Base-by-base conservation (phyloP, 306 rosid species). In the Malus domestica region DNA sequence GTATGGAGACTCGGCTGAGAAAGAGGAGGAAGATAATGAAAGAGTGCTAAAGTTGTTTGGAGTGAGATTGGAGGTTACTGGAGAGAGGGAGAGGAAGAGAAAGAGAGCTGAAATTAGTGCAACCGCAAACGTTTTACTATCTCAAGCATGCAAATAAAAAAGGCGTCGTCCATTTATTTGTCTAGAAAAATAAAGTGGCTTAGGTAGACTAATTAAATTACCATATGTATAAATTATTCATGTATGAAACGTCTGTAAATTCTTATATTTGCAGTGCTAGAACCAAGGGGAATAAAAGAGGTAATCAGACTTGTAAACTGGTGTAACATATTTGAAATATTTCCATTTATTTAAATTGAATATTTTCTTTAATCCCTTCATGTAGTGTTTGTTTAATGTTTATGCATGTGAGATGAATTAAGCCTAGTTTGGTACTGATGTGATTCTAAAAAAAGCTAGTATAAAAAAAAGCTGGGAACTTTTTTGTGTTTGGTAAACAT, bases 11-110 rank as follows among this genome's bases (percentile, higher is more conserved):
- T 42, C 74, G 42, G 13, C 33, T 30, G 14, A 23, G 73, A 5
- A 51, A 86, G 10, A 66, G 42, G 65, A 85, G 22, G 63, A 70
- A 40, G 76, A 71, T 23, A 87, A 86, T 25, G 65, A 42, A n/a
- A 87, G 86, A 32, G 68, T 64, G 81, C 95, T 95, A 68, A 88
- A 85, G 89, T 76, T 94, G 70, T 94, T 94, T 82, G 98, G 98
- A 1, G 98, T 94, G 57, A 90, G 88, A 61, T 65, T 94, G 40
- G 96, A 94, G 38, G 92, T 94, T 83, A 85, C 78, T 35, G 93
- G 93, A 60, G 90, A 89, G 55, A 85, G 78, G 71, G 87, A 73
- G n/a, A 76, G 81, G 55, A 91, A 91, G 86, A 93, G 90, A 55
- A 86, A 86, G 81, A 88, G 88, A 59, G 66, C 82, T 70, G 88